Conservation (phyloP, 2,329 filamentous ascomycete species). For the Aureobasidium sp. region DNA sequence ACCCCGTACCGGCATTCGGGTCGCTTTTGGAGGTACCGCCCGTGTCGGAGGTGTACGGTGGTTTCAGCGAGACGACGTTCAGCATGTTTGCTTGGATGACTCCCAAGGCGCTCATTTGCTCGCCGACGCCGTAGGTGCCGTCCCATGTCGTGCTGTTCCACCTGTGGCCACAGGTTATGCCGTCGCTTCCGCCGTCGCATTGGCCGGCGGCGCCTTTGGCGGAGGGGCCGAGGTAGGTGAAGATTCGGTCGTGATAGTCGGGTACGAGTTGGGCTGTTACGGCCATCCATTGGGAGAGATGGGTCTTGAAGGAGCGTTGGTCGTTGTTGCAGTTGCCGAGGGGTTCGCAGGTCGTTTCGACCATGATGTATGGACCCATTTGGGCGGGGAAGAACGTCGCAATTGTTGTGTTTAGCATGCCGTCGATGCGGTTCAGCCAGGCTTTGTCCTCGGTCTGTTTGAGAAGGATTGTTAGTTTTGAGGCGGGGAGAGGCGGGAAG, state of each 20-base stretch:
- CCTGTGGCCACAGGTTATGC: conserved; percentile 33
- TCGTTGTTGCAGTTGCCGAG: conserved; percentile 58
- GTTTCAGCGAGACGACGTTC: conserved; percentile 27
- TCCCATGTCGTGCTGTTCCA: conserved; percentile 38
- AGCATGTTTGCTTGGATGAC: conserved; percentile 39
- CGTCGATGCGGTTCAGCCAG: conserved; percentile 25
- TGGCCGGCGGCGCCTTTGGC: conserved; percentile 48
- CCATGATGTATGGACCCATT: conserved; percentile 50
- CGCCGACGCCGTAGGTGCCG: conserved; percentile 42
- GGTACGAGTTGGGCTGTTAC: conserved; percentile 36
- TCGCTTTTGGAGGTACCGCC: conserved; percentile 46
- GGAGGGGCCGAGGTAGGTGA: conserved; percentile 44
- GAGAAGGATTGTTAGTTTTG: background rate
- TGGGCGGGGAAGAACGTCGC: conserved; percentile 46
- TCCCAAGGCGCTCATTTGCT: conserved; percentile 49
- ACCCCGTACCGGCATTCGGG: conserved; percentile 34
- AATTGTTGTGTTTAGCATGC: conserved; percentile 13
- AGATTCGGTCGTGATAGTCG: conserved; percentile 32
- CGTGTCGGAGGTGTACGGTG: conserved; percentile 39
- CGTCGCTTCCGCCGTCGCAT: conserved; percentile 43
- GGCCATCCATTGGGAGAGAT: conserved; percentile 48
- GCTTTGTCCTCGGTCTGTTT: conserved; percentile 14
- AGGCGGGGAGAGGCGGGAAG: too few relatives aligned
- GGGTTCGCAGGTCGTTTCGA: conserved; percentile 61
- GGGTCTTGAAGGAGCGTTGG: conserved; percentile 67